Evolutionary conservation across 257 asterid genomes (phyloP), one percentile per base, ranked within the genome.

Genomic region (Marsdenia floribunda): DNA sequence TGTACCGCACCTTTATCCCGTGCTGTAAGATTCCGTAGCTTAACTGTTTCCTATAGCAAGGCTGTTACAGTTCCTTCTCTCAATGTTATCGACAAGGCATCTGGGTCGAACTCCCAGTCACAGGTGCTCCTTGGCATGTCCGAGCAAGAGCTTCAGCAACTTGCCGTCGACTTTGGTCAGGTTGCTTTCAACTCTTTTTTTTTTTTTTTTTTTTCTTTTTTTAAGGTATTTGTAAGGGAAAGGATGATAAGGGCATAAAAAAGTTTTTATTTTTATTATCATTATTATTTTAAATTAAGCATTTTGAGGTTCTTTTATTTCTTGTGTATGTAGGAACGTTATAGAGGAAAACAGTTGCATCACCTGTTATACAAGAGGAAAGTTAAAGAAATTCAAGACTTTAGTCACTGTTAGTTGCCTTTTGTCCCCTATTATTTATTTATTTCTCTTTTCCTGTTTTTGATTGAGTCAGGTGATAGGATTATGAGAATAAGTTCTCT

Each of bases 331-430:
- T 86, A 93, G 98, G 85, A 91, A 72, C 83, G 87, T 70, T 93
- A 91, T 70, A 87, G 98, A 77, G 98, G 97, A 72, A 93, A 91
- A 57, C 98, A 93, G 75, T 83, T 93, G 86, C 90, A 93, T 78
- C 96, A 90, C 77, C 80, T 93, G 75, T 52, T 93, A 76, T 93
- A 93, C 86, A 88, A 93, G 89, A 88, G 89, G 84, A 91, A 88
- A 88, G 86, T 84, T 73, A 93, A 86, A 79, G 87, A 90, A 65
- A 83, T 93, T 81, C 88, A 88, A 68, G 97, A 91, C 68, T 86
- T 91, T 65, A 86, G 63, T 84, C 88, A 91, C 72, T 85, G 98
- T 93, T 85, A 87, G 93, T 77, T 24, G 21, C 6, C 49, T 37
- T 47, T 37, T n/a, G 3, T 38, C 8, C 3, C 58, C 1, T 29